Percentiles rank a stretch among this genome's conserved stretches.
Conservation (phyloP, 1,284 basidiomycete species). For the Ustilago bromivora region DNA sequence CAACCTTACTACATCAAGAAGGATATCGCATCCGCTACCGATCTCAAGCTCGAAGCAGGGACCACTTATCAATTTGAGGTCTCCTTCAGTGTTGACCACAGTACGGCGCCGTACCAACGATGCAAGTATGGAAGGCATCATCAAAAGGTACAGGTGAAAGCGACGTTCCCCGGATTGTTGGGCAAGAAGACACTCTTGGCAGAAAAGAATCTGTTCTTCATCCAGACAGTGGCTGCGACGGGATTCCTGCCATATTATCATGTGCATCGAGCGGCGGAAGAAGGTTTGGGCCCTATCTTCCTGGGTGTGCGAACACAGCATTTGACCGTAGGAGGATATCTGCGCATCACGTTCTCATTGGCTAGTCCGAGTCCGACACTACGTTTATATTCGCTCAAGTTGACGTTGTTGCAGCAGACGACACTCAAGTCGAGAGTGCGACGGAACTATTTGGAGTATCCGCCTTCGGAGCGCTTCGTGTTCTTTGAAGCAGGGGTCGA, state of each 20-base stretch:
- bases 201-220: conserved; percentile 52
- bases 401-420: conserved; percentile 47
- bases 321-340: conserved; percentile 53
- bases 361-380: conserved; percentile 41
- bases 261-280: conserved; percentile 41
- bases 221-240: conserved; percentile 31
- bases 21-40: conserved; percentile 43
- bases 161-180: conserved; percentile 48
- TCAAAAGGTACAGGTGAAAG: conserved; percentile 52
- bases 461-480: conserved; percentile 42
- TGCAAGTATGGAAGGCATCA: conserved; percentile 53
- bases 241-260: conserved; percentile 51
- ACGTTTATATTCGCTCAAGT: conserved; percentile 41
- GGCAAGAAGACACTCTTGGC: conserved; percentile 47
- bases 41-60: conserved; percentile 45
- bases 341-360: conserved; percentile 47
- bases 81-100: conserved; percentile 49
- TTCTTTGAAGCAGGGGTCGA: conserved; percentile 46
- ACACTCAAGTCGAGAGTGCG: conserved; percentile 49
- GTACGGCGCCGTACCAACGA: conserved; percentile 49
- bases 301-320: conserved; percentile 48
- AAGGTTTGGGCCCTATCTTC: conserved; percentile 48
- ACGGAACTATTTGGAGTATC: conserved; percentile 36
- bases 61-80: conserved; percentile 51
- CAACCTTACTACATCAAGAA: conserved; percentile 51